Evolutionary conservation across 345 rosid genomes (phyloP), one percentile per base, ranked within the genome.

Genomic region (Arabidopsis suecica): DNA sequence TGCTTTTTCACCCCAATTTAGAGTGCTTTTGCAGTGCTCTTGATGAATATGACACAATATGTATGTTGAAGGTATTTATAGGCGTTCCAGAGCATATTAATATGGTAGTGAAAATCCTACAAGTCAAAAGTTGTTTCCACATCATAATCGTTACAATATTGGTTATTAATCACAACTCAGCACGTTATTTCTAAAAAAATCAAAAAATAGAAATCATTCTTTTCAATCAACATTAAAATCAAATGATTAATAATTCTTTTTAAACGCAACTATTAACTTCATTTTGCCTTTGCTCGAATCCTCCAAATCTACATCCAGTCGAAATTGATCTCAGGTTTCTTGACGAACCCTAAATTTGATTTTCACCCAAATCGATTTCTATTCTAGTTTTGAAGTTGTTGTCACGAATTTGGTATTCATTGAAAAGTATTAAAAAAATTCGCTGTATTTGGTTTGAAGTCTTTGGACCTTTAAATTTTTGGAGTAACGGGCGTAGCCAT

Each of bases 51-150:
- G 71, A 38, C 36, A 64, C 54, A 63, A 55, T 16, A 56, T 28
- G 71, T 16, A 56, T 28, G 71, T 54, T 20, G 32, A 62, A 30
- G 61, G 66, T 77, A 63, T 77, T 77, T 77, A 77, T 77, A 77
- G 76, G 76, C 80, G 67, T 25, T 45, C 50, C 11, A 25, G 48
- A 20, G 38, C 62, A 53, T 45, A 36, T 14, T 3, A 45, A 55
- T 9, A 25, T 55, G 48, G 51, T 42, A 44, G 48, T 69, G 70
- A 62, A 53, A 61, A 36, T 23, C 70, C 41, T 62, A 76, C 28
- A 61, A 54, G 71, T 54, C 75, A 69, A 55, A 61, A 50, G 38
- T 41, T 61, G 40, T 40, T 38, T 68, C 62, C 59, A 54, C 3
- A 14, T 37, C 28, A 16, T 18, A 49, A 49, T 49, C 12, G 12